Evolutionary conservation across 441 rosid genomes (phyloP), one percentile per base, ranked within the genome.

Genomic region (Sinapis alba): DNA sequence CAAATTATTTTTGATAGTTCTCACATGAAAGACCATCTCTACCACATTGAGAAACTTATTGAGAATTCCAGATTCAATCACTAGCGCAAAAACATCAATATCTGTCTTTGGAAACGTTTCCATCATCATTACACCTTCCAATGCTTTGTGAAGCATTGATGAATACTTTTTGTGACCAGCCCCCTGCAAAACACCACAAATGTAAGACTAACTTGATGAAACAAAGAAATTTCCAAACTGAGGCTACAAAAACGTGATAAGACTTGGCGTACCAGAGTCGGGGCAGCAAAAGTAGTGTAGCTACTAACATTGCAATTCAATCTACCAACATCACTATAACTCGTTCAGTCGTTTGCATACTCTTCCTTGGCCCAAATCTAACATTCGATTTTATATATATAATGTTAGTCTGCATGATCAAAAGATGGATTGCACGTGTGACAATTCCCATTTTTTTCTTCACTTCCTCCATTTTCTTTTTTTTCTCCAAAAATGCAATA

Each of bases 141-240:
- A 80, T 30, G 99, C 91, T 84, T 93, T 95, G 80, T 85, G 93
- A 85, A 95, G 98, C 92, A 93, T 86, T 1, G 97, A 83, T 1
- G 96, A 93, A 54, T 23, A 23, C 24, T 23, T 3, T 23, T 23
- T 23, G 24, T 23, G 24, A 23, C 24, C 24, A 32, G 38, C 11
- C 38, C 38, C 38, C 38, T 32, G 38, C 7, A 32, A 28, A 32
- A 23, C 24, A 23, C 24, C 10, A 32, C 38, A 32, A 32, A 8
- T 32, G 38, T 32, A 32, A 32, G 38, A 32, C 38, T 32, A 32
- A 32, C 11, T 32, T 32, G 38, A 32, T 32, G 38, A 32, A 32
- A 32, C 38, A 32, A 32, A 32, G 38, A 32, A 32, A 32, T 32
- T 32, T 32, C 38, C 9, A 32, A 32, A 32, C 10, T 32, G 38